phyloP scores from a whole-genome alignment of 495 filamentous ascomycete species.

The Halenospora varia region DNA sequence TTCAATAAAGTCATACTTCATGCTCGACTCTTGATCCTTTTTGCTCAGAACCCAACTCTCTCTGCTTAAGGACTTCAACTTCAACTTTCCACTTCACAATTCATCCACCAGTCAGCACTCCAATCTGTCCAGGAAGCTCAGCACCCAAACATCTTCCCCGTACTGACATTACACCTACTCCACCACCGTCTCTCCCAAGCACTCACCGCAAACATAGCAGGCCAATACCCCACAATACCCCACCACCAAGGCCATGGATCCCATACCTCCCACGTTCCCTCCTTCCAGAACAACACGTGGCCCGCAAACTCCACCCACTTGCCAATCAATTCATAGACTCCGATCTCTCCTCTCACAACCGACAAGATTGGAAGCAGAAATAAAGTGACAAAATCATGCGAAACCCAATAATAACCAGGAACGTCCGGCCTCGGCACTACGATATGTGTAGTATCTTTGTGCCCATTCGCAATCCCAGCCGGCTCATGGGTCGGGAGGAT shows the following conservation, averaged over 20 bases:
- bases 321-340: constrained; percentile 20
- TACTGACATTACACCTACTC: constrained; percentile 58
- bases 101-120: no score
- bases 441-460: constrained; percentile 13
- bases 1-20: no score
- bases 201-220: constrained; percentile 38
- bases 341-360: constrained; percentile 16
- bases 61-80: no score
- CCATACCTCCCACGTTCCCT: constrained; percentile 55
- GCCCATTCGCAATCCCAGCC: constrained; percentile 15
- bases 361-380: constrained; percentile 40
- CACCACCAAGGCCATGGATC: constrained; percentile 56
- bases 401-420: constrained; percentile 51
- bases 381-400: constrained; percentile 51
- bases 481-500: constrained; percentile 24
- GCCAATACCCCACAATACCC: constrained; percentile 61
- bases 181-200: constrained; percentile 40
- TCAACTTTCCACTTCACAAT: no score
- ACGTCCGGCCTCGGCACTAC: constrained; percentile 24
- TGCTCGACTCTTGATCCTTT: no score
- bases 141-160: constrained; percentile 50
- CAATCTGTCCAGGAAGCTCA: no score
- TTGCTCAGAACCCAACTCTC: no score
- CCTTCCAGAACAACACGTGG: constrained; percentile 53
- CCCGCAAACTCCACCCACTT: constrained; percentile 27